Conservation (phyloP, 148 eudicot species). For the Chenopodium formosanum region DNA sequence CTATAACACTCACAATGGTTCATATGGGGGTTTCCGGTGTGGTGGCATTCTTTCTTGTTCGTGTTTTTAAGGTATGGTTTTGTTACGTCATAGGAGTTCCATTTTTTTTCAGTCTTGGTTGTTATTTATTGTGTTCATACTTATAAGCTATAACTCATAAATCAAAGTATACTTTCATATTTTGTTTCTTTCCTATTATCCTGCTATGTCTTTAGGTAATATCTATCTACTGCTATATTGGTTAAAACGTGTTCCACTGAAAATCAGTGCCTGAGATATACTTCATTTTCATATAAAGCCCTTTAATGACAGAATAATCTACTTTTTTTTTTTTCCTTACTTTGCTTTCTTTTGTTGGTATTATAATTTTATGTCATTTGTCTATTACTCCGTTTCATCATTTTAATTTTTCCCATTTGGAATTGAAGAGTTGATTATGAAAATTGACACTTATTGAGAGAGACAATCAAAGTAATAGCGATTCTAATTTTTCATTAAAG, state of each 20-base stretch:
- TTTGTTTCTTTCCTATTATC: too few relatives aligned
- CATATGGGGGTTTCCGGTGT: conserved; percentile 98
- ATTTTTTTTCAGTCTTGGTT: background rate
- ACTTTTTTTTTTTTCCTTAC: background rate
- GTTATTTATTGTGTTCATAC: background rate
- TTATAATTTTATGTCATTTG: background rate
- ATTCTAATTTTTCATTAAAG: too few relatives aligned
- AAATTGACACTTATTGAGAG: too few relatives aligned
- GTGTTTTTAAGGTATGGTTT: conserved; percentile 80
- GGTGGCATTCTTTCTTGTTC: conserved; percentile 87
- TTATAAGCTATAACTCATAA: background rate
- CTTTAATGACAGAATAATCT: background rate
- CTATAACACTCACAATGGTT: conserved; percentile 95
- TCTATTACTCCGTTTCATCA: background rate
- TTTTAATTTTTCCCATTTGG: too few relatives aligned
- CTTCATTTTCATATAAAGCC: background rate
- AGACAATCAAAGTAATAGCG: too few relatives aligned
- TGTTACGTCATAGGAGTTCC: background rate
- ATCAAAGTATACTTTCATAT: background rate
- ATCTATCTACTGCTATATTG: background rate
- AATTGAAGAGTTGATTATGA: too few relatives aligned
- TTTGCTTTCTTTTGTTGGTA: background rate
- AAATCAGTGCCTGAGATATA: background rate
- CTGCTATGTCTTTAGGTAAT: background rate
- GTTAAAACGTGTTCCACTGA: background rate